Evolutionary conservation across 352 stramenopile species (phyloP), one percentile per base, ranked within the genome.

Genomic region (Peronospora farinosa): DNA sequence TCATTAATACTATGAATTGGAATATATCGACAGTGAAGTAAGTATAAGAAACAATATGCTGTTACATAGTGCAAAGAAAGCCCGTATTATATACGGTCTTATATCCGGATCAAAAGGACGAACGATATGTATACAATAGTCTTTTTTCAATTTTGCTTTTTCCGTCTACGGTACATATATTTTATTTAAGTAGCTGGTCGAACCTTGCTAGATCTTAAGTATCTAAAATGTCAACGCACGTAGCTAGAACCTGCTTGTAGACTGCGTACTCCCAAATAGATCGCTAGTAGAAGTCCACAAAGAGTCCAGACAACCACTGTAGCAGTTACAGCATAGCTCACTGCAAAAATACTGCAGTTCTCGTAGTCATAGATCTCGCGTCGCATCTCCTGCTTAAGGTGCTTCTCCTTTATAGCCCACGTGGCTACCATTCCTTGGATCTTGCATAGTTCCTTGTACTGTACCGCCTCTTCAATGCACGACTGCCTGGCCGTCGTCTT

Each of bases 281-380:
- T 16, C 0, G 49, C 42, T 11, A 69, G 45, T 5, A 63, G 39
- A 11, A 62, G 7, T 17, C 45, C 64, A 46, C 63, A 81, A 11
- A 70, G 30, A 8, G 5, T 15, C 77, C 77, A 88, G 11, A 88
- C 74, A 5, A 65, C 19, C 5, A 84, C 21, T 30, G 77, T 88
- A 6, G 72, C 60, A 0, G 60, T n/a, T 0, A 84, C 58, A 2
- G 63, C 60, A 49, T 86, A 88, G 11, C 41, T 60, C 0, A 74
- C 43, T 10, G 51, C 57, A 23, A 81, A 84, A 1, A 72, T 33
- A 39, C 69, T 65, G 38, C 68, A 74, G 31, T 67, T 68, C 31
- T 88, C 72, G 32, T 67, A 67, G 9, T 73, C 63, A 37, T 64
- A 64, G 37, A 63, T 67, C 3, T 69, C 60, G 35, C 39, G 36